Percentiles rank a stretch among this genome's conserved stretches.
Conservation (phyloP, 495 filamentous ascomycete species). For the Copromyces sp. region DNA sequence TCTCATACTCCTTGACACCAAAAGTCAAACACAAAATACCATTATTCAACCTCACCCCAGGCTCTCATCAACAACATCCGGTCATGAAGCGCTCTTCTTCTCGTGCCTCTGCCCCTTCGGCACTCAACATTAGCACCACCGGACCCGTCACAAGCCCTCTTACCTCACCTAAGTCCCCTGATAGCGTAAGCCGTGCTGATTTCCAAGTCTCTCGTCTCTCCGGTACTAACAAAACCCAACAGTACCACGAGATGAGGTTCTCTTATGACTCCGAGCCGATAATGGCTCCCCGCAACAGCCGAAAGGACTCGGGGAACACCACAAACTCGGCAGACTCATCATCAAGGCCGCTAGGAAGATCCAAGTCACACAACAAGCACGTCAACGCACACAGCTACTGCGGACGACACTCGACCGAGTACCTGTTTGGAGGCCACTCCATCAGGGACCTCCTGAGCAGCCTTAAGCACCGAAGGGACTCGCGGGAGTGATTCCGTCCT, state of each 20-base stretch:
- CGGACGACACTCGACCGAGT: conserved; percentile 25
- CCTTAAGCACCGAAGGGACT: conserved; percentile 7
- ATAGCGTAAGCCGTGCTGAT: background rate
- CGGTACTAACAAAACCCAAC: background rate
- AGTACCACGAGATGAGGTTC: conserved; percentile 1
- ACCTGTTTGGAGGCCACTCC: conserved; percentile 19
- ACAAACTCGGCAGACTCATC: background rate
- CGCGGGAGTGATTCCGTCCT: background rate
- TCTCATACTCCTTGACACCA: background rate
- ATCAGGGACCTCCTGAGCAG: conserved; percentile 18
- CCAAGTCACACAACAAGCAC: conserved; percentile 2
- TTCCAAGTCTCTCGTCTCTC: background rate
- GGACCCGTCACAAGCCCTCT: background rate
- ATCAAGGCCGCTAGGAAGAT: background rate
- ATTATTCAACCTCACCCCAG: background rate
- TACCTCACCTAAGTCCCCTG: background rate
- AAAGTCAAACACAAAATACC: background rate
- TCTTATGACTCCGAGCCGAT: conserved; percentile 6
- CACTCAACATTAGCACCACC: background rate
- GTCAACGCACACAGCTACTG: conserved; percentile 29
- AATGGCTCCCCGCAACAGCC: background rate
- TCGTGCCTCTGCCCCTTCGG: conserved; percentile 2
- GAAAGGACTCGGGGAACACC: conserved; percentile 7
- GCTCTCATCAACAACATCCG: background rate
- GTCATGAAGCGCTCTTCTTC: conserved; percentile 1